Conservation (phyloP, 352 stramenopile genomes). For the Globisporangium nodosum region DNA sequence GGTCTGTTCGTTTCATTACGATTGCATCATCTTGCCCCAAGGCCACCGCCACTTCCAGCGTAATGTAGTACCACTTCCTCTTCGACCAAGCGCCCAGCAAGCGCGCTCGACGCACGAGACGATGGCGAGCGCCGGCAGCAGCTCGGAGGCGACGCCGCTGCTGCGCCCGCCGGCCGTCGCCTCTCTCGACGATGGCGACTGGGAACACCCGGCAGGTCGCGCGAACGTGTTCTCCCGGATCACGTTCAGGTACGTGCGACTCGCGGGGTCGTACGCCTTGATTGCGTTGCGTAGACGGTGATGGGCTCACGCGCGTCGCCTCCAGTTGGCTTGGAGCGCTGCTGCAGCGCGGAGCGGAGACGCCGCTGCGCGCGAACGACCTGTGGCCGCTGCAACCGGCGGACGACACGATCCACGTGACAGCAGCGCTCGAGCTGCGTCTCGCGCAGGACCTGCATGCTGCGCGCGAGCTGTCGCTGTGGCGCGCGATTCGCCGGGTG, state of each 20-base stretch:
- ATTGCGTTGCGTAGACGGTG: background rate
- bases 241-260: constrained; percentile 10
- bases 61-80: too few species aligned
- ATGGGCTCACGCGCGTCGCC: background rate
- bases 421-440: constrained; percentile 7
- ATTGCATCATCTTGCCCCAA: too few species aligned
- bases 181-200: background rate
- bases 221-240: constrained; percentile 11
- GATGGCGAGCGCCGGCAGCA: too few species aligned
- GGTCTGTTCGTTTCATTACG: too few species aligned
- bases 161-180: background rate
- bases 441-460: constrained; percentile 27
- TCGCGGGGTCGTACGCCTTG: background rate
- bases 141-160: background rate
- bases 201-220: constrained; percentile 3
- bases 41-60: too few species aligned
- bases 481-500: constrained; percentile 37
- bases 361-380: constrained; percentile 32
- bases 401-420: constrained; percentile 22
- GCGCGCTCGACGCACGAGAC: too few species aligned
- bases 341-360: constrained; percentile 24
- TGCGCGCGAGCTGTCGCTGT: constrained; percentile 25
- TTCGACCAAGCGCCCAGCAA: too few species aligned
- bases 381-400: constrained; percentile 29
- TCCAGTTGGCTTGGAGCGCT: constrained; percentile 37